Percentiles rank a stretch among this genome's conserved stretches.
Evolutionary conservation across 495 filamentous ascomycete genomes (phyloP).

Genomic region (Penicillium dipodomyicola): DNA sequence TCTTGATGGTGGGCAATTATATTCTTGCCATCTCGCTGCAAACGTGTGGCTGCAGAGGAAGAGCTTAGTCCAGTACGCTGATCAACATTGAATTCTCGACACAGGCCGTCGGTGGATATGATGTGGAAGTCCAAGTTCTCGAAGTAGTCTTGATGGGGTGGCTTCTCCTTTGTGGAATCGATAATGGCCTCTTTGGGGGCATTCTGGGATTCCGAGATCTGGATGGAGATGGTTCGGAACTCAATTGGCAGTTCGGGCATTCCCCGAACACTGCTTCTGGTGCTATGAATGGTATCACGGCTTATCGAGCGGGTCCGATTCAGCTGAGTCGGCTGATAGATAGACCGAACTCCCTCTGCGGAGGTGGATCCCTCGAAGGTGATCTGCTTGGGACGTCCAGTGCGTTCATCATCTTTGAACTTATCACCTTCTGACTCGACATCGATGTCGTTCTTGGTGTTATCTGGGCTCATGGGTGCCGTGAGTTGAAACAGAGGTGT

Average conservation of each 20-base stretch:
- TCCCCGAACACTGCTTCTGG: slow-evolving; percentile 15
- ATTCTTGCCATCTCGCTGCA: slow-evolving; percentile 60
- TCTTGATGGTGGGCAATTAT: slow-evolving; percentile 57
- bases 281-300: slow-evolving; percentile 25
- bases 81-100: slow-evolving; percentile 36
- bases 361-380: slow-evolving; percentile 24
- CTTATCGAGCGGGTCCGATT: slow-evolving; percentile 24
- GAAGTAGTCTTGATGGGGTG: slow-evolving; percentile 41
- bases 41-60: slow-evolving; percentile 37
- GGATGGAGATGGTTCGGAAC: slow-evolving; percentile 47
- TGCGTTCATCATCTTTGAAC: slow-evolving; percentile 18
- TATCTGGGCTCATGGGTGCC: slow-evolving; percentile 6
- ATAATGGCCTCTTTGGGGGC: slow-evolving; percentile 24
- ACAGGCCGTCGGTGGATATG: slow-evolving; percentile 28
- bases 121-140: slow-evolving; percentile 41
- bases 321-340: slow-evolving; percentile 22
- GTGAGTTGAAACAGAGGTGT: slow-evolving; percentile 15
- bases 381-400: slow-evolving; percentile 19
- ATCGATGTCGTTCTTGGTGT: slow-evolving; percentile 19
- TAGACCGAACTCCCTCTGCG: slow-evolving; percentile 22
- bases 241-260: slow-evolving; percentile 39
- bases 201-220: slow-evolving; percentile 43
- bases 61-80: slow-evolving; percentile 29
- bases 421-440: slow-evolving; percentile 20
- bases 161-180: slow-evolving; percentile 26